Conservation (phyloP, 306 rosid genomes). For the Fragaria ananassa region DNA sequence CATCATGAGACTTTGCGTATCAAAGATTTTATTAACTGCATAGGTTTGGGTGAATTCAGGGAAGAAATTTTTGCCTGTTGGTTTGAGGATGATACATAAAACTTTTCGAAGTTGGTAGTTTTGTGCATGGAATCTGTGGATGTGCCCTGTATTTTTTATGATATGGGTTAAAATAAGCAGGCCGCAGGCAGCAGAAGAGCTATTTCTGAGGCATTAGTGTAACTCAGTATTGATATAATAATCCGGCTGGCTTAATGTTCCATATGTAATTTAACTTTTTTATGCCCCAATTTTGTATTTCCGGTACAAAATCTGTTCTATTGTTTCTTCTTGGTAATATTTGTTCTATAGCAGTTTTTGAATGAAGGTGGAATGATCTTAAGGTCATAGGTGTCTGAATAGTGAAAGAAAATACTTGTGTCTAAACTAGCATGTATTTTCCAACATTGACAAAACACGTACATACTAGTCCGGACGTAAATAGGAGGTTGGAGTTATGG, state of each 20-base stretch:
- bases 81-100: constrained; percentile 27
- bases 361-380: too few species aligned
- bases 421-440: too few species aligned
- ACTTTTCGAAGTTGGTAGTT: constrained; percentile 20
- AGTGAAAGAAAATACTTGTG: too few species aligned
- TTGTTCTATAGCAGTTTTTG: too few species aligned
- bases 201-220: neutral
- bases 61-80: constrained; percentile 20
- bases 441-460: too few species aligned
- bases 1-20: constrained; percentile 50
- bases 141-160: constrained; percentile 8
- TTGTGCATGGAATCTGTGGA: constrained; percentile 9
- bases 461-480: too few species aligned
- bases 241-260: neutral
- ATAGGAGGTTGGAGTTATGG: constrained; percentile 21
- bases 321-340: too few species aligned
- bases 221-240: neutral
- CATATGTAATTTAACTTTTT: neutral
- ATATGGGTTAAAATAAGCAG: constrained; percentile 9
- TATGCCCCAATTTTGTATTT: too few species aligned
- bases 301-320: too few species aligned
- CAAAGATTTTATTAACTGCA: constrained; percentile 23
- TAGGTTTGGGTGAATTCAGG: constrained; percentile 20
- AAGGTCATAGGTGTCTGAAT: too few species aligned
- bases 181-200: constrained; percentile 7